A percentile compares a stretch with the other conserved stretches of the same genome.
phyloP scores from a whole-genome alignment of 208 protist genomes.

The Acanthamoeba sp. region DNA sequence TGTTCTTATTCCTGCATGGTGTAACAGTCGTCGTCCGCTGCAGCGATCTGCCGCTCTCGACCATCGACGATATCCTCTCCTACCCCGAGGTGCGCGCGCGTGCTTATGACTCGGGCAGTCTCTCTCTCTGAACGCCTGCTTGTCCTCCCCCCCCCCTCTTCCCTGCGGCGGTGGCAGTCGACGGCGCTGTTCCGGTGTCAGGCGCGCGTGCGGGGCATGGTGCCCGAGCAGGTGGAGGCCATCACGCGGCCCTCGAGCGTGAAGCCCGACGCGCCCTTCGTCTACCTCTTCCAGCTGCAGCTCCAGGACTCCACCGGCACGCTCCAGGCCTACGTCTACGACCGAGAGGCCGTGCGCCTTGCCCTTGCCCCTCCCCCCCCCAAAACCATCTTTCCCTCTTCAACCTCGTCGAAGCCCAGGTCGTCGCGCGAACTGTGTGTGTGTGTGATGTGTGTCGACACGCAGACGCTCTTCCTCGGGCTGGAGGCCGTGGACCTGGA shows the following conservation, averaged over 20 bases:
- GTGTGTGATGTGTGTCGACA: background rate
- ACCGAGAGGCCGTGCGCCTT: background rate
- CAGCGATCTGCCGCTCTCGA: background rate
- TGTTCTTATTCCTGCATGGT: background rate
- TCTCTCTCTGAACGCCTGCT: too few relatives aligned
- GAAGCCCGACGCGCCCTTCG: background rate
- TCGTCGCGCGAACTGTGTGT: too few relatives aligned
- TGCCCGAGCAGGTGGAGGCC: slow-evolving; percentile 6
- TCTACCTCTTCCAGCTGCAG: slow-evolving; percentile 25
- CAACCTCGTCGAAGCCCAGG: background rate
- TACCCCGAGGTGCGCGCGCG: background rate
- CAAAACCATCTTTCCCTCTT: background rate
- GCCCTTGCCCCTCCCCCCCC: background rate
- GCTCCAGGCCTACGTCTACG: background rate
- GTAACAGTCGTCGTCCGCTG: background rate
- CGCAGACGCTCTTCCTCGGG: background rate
- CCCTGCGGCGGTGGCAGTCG: background rate
- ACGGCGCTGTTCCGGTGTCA: slow-evolving; percentile 20
- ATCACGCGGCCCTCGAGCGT: slow-evolving; percentile 20
- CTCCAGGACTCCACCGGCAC: background rate
- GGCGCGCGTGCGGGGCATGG: background rate
- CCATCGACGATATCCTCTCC: slow-evolving; percentile 6
- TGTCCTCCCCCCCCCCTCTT: too few relatives aligned
- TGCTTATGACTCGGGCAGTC: too few relatives aligned
- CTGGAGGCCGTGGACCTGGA: slow-evolving; percentile 31